A percentile compares a stretch with the other conserved stretches of the same genome.
phyloP scores from a whole-genome alignment of 148 eudicot genomes.

The Dianthus caryophyllus region DNA sequence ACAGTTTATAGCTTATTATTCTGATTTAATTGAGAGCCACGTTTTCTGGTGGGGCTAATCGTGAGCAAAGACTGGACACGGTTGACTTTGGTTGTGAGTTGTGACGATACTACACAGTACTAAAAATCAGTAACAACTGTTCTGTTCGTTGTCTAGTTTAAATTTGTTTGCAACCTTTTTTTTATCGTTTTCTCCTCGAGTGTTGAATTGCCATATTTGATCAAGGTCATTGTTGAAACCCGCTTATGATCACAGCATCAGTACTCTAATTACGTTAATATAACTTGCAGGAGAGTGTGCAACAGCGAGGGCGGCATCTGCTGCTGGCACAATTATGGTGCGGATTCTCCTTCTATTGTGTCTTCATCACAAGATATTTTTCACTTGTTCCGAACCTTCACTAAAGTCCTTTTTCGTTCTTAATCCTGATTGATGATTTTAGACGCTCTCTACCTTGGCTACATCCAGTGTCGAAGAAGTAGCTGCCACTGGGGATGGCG shows the following conservation, averaged over 20 bases:
- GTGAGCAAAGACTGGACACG: too few species aligned
- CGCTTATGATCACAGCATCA: not conserved
- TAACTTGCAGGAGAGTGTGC: conserved; percentile 71
- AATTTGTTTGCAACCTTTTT: too few species aligned
- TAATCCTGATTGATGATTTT: conserved; percentile 19
- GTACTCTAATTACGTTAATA: not conserved
- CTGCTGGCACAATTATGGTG: conserved; percentile 92
- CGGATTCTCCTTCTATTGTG: conserved; percentile 6
- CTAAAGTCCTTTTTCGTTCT: not conserved
- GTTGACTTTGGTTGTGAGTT: too few species aligned
- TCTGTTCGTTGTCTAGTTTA: too few species aligned
- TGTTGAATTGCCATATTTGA: not conserved
- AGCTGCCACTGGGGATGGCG: conserved; percentile 76
- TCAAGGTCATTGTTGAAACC: not conserved
- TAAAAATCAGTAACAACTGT: too few species aligned
- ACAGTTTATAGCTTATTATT: too few species aligned
- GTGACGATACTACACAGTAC: too few species aligned
- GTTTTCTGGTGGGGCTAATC: too few species aligned
- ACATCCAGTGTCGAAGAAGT: conserved; percentile 91
- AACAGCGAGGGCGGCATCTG: conserved; percentile 79
- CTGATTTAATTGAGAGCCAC: too few species aligned
- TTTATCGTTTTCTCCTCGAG: too few species aligned
- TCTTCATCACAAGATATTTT: not conserved
- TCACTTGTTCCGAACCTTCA: not conserved
- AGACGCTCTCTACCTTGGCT: conserved; percentile 79